phyloP scores from a whole-genome alignment of 345 rosid genomes.

The Tarenaya hassleriana region DNA sequence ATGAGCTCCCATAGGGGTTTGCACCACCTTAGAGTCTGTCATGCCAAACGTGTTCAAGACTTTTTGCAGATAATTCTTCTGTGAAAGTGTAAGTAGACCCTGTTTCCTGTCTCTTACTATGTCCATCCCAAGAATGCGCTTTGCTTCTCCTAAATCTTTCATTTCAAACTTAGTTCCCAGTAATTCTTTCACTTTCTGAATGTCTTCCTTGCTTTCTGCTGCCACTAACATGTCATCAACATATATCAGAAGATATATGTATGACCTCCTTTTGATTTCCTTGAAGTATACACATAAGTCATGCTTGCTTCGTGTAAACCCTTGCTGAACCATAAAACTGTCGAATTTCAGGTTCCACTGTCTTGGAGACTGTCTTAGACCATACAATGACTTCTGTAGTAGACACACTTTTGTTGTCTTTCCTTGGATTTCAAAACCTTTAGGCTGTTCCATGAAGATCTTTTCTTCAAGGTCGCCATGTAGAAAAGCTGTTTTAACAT shows the following conservation, averaged over 20 bases:
- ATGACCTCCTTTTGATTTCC: neutral
- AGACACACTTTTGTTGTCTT: neutral
- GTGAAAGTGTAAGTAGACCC: neutral
- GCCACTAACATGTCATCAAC: constrained; percentile 1
- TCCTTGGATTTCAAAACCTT: neutral
- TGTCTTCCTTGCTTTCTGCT: neutral
- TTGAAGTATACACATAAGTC: neutral
- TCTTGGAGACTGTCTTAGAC: neutral
- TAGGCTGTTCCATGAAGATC: no score
- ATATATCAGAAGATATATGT: neutral
- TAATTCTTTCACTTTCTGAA: neutral
- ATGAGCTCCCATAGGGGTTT: no score
- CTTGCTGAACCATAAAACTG: neutral
- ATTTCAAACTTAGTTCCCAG: neutral
- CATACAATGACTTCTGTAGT: neutral
- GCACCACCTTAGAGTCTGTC: neutral
- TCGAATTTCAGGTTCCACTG: no score
- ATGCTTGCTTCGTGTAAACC: neutral
- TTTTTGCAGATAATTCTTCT: neutral
- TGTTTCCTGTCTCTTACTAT: neutral
- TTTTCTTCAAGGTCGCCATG: no score
- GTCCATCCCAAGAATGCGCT: neutral
- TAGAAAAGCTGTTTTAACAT: no score
- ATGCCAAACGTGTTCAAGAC: neutral
- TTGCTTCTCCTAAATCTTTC: neutral